These are phyloP conservation scores for Beauveria brongniartii DNA, from an alignment of 2,329 filamentous ascomycete genomes.

Conservation along the genomic window DNA sequence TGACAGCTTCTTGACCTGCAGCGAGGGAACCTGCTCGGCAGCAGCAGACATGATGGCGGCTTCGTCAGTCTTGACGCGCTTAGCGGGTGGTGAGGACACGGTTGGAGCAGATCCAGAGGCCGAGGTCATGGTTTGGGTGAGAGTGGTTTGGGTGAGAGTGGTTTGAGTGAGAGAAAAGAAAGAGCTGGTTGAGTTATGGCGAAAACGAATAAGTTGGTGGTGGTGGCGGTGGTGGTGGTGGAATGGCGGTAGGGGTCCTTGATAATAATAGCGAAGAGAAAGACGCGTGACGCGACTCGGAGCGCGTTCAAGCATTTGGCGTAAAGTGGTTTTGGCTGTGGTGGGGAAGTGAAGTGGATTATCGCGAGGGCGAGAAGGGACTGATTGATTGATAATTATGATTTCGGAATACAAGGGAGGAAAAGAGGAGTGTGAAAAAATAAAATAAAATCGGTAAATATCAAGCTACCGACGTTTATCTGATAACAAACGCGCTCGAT, in stretches of 20 bases:
- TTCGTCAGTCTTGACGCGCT: slow-evolving; percentile 62
- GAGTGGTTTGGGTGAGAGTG: background rate
- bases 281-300: too few species aligned
- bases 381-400: background rate
- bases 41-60: slow-evolving; percentile 26
- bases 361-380: background rate
- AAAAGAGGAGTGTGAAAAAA: too few species aligned
- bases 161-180: background rate
- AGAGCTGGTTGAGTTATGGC: background rate
- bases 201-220: background rate
- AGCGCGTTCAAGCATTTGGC: too few species aligned
- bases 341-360: background rate
- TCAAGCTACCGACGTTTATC: too few species aligned
- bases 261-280: too few species aligned
- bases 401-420: background rate
- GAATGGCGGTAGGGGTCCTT: too few species aligned
- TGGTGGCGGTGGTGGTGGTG: background rate
- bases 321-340: background rate
- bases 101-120: slow-evolving; percentile 18
- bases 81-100: slow-evolving; percentile 65
- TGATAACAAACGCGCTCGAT: too few species aligned
- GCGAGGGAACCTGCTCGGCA: slow-evolving; percentile 37
- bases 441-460: too few species aligned
- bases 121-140: background rate
- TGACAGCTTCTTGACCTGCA: slow-evolving; percentile 84